Evolutionary conservation across 225 moss, liverwort and hornwort species (phyloP), one percentile per base, ranked within the genome.

Genomic region (Climacium dendroides): DNA sequence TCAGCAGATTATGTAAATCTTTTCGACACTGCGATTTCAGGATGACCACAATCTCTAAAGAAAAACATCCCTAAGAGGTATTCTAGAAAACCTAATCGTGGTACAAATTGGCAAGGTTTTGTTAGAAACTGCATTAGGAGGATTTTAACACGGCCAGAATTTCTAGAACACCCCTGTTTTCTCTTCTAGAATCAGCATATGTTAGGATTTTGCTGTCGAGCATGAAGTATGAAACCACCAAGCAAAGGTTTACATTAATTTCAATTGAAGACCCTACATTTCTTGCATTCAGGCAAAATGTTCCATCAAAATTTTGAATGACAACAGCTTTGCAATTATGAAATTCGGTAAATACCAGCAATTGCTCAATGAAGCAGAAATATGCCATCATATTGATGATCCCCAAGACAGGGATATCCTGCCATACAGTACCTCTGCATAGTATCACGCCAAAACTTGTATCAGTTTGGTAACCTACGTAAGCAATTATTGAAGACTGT

Each of bases 291-390:
- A 79, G 30, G 24, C 57, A 70, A 62, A 61, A 53, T 57, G 23
- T 24, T 73, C 35, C 63, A 62, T 76, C 55, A 28, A 55, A 63
- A 35, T 25, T 78, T 48, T 50, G 32, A 74, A n/a, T 47, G 79
- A 71, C 26, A 59, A 29, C 58, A 80, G 47, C 80, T 74, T 50
- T 45, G 19, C 47, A 66, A 50, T 43, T 34, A 78, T 64, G 47
- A 85, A 78, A 57, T 73, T 83, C 64, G 37, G 43, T 55, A 43
- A 48, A 41, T 90, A 94, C 92, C 92, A 94, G 91, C 78, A 94
- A 82, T 78, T 94, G 92, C 87, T 94, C 92, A 41, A 94, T 92
- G 90, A 94, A 94, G 89, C 94, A 94, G 74, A 94, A 94, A 86
- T 93, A 94, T 3, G 92, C 91, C 90, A 93, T 91, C 90, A 85